Evolutionary conservation across 2,329 filamentous ascomycete species (phyloP), one percentile per base, ranked within the genome.

Genomic region (Xenosphaeropsis pyriputrescens): DNA sequence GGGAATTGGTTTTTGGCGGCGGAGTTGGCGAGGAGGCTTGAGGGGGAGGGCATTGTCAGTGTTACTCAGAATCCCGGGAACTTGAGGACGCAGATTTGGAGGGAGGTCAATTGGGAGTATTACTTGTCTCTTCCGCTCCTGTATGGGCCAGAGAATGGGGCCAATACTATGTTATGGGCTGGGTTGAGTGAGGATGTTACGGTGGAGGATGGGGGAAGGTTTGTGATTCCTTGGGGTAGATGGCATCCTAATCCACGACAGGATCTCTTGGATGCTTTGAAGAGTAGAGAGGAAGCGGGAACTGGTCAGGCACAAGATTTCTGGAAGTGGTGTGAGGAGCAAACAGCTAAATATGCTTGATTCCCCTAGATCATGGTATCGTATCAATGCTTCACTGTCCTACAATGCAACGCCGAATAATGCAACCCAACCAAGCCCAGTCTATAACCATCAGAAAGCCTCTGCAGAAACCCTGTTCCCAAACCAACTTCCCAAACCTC

Each of bases 401-500:
- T 26, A 26, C 8, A 26, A 26, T 9, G 5, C 22, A 26, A 6
- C 4, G 18, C 18, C 22, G 12, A 26, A 26, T 26, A 26, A 26
- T 26, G 22, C 8, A 26, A 26, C 22, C 12, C 22, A 6, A 26
- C 22, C 22, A 26, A 26, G 22, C 12, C 22, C 8, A 26, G 8
- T 11, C 8, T 5, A 26, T 6, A 26, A 11, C 22, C 4, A 26
- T 46, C 39, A 56, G 39, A 57, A 55, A 5, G 50, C 42, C 29
- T 52, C 50, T 8, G 45, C 44, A 1, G 45, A 47, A 18, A 54
- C 50, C 31, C 46, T 43, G 17, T 39, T 47, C 34, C 89, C 88
- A 60, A 85, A 95, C 88, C 88, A 95, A 18, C 70, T 67, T 1
- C 73, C 75, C 39, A 94, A 54, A 61, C 57, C 45, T 58, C 47